Percentiles rank a stretch among this genome's conserved stretches.
Evolutionary conservation across 2,329 filamentous ascomycete genomes (phyloP).

Genomic region (Aspergillus brunneoviolaceus): DNA sequence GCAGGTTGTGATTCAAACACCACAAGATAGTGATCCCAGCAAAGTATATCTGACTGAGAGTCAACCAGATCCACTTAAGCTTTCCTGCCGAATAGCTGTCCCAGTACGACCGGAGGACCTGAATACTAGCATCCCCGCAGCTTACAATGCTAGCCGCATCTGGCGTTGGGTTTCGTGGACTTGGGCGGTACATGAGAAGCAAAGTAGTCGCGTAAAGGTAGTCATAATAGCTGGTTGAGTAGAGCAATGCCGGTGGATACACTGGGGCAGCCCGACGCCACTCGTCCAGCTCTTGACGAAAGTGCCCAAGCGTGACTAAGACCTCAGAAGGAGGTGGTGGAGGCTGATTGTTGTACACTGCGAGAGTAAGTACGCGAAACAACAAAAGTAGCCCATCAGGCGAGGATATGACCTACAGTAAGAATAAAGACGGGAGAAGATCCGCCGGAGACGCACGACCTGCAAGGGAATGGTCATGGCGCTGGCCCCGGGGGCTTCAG

Average conservation of each 20-base stretch:
- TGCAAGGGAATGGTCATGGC: conserved; percentile 42
- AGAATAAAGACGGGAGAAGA: conserved; percentile 41
- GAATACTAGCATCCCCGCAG: conserved; percentile 41
- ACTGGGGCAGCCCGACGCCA: conserved; percentile 40
- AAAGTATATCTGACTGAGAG: conserved; percentile 40
- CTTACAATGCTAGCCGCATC: conserved; percentile 38
- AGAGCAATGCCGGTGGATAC: conserved; percentile 37
- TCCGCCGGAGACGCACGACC: conserved; percentile 37
- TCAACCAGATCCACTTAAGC: conserved; percentile 44
- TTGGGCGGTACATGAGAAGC: conserved; percentile 41
- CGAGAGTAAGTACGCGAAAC: conserved; percentile 6
- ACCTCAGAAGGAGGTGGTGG: conserved; percentile 30
- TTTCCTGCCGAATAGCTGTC: conserved; percentile 41
- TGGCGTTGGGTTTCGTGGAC: conserved; percentile 38
- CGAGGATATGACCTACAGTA: conserved; percentile 29
- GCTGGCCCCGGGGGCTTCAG: conserved; percentile 36
- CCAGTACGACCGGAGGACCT: conserved; percentile 42
- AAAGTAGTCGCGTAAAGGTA: conserved; percentile 42
- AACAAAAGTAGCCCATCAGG: background rate
- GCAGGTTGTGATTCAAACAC: conserved; percentile 42
- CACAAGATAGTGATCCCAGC: conserved; percentile 42
- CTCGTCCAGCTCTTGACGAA: conserved; percentile 39
- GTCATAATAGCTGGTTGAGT: conserved; percentile 44
- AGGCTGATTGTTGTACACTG: conserved; percentile 40
- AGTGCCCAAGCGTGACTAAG: conserved; percentile 28